Evolutionary conservation across 352 stramenopile species (phyloP), one percentile per base, ranked within the genome.

Genomic region (Albugo candida): DNA sequence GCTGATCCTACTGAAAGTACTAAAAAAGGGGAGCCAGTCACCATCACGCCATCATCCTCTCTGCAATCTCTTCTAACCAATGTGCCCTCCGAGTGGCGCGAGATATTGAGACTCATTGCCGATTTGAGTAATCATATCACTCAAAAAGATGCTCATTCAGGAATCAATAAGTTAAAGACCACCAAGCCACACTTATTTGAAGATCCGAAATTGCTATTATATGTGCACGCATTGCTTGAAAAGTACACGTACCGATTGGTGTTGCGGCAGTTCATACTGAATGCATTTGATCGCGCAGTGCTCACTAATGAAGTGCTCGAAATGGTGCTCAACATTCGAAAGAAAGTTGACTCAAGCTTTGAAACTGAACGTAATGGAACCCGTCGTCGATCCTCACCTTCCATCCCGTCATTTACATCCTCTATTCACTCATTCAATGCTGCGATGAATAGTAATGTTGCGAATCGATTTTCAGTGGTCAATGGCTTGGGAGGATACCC

Each of bases 111-210:
- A 1, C 61, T 73, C 44, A 66, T 92, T 27, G 79, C 74, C 1
- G 77, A 92, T 37, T 36, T 92, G 52, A 92, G 79, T 51, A 89
- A 88, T 59, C 78, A 89, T 51, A 92, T 92, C 49, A 88, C 76
- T 2, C 79, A 92, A 52, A 92, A 92, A 55, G 79, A 92, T 51
- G 79, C 79, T 1, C 76, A 88, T 53, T 67, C 73, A 17, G 82
- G 74, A 40, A 63, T 92, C 12, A 87, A 86, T 67, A 86, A 85
- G 52, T 48, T 92, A 34, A 74, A 74, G 11, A 61, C 61, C 8
- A 59, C 69, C n/a, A 81, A 87, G 43, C 47, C 72, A 0, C 59
- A 64, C 35, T 55, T 92, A 20, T 92, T 92, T 50, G 75, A 92
- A 54, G 74, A 89, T 27, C 75, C 77, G 11, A 70, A 82, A 63